phyloP scores from a whole-genome alignment of 805 yeast genomes.

The Kuraishia cidri region DNA sequence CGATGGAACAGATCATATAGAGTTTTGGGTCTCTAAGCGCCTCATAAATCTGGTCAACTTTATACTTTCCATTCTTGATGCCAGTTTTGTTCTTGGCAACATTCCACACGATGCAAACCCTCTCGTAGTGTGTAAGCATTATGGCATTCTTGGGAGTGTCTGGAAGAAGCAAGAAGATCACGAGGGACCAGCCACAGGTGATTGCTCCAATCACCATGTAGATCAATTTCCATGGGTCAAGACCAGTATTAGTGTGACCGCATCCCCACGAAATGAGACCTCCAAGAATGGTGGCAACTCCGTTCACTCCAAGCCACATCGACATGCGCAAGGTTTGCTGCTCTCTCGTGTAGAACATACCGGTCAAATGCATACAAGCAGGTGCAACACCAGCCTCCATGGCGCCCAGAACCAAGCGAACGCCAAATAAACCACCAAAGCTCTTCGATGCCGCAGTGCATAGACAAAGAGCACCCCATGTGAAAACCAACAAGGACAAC shows the following conservation, averaged over 20 bases:
- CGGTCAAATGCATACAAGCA: slow-evolving; percentile 43
- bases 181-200: slow-evolving; percentile 31
- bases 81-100: slow-evolving; percentile 32
- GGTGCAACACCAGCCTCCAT: slow-evolving; percentile 50
- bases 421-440: slow-evolving; percentile 34
- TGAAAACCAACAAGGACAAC: slow-evolving; percentile 34
- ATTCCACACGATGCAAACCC: slow-evolving; percentile 13
- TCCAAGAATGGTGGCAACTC: slow-evolving; percentile 39
- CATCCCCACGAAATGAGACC: slow-evolving; percentile 49
- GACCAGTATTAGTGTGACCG: slow-evolving; percentile 26
- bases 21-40: slow-evolving; percentile 28
- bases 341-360: slow-evolving; percentile 46
- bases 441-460: slow-evolving; percentile 34
- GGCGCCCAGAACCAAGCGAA: slow-evolving; percentile 42
- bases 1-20: not conserved
- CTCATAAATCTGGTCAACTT: slow-evolving; percentile 31
- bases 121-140: slow-evolving; percentile 32
- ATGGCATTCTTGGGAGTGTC: slow-evolving; percentile 33
- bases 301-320: slow-evolving; percentile 34
- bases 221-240: slow-evolving; percentile 51
- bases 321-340: slow-evolving; percentile 27
- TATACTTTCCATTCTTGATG: slow-evolving; percentile 26
- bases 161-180: slow-evolving; percentile 21
- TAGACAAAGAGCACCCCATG: slow-evolving; percentile 60
- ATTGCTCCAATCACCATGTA: slow-evolving; percentile 53